These are phyloP conservation scores for Pseudonitzschia delicatissima DNA, from an alignment of 108 stramenopile genomes.

Conservation along the genomic window DNA sequence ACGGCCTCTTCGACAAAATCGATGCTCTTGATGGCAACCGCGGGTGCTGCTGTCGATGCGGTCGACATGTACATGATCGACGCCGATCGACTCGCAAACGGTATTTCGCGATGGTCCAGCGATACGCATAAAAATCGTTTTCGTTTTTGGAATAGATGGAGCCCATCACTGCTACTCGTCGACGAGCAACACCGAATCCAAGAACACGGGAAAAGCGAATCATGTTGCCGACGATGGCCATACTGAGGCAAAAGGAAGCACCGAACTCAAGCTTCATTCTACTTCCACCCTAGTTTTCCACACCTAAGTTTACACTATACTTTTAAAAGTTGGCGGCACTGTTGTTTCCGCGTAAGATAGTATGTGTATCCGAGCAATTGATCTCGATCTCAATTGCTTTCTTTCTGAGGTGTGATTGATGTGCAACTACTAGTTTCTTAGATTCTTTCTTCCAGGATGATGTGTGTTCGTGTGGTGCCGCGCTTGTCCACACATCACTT, in stretches of 20 bases:
- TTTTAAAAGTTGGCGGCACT: too few species aligned
- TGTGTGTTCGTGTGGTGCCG: background rate
- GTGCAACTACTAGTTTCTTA: background rate
- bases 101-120: background rate
- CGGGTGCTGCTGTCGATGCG: slow-evolving; percentile 10
- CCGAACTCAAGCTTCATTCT: slow-evolving; percentile 4
- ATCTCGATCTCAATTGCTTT: too few species aligned
- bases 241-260: slow-evolving; percentile 2
- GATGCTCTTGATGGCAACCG: slow-evolving; percentile 30
- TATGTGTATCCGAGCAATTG: background rate
- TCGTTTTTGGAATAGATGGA: background rate
- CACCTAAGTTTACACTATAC: too few species aligned
- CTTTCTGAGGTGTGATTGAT: background rate
- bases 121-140: background rate
- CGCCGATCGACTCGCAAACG: background rate
- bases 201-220: slow-evolving; percentile 3
- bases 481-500: background rate
- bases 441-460: background rate
- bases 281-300: background rate
- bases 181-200: slow-evolving; percentile 9
- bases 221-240: slow-evolving; percentile 14
- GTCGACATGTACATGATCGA: slow-evolving; percentile 8
- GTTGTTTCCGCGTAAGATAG: background rate
- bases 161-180: background rate
- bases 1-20: slow-evolving; percentile 62